Evolutionary conservation across 140 eudicot species (phyloP).

Genomic region (Oenanthe javanica): DNA sequence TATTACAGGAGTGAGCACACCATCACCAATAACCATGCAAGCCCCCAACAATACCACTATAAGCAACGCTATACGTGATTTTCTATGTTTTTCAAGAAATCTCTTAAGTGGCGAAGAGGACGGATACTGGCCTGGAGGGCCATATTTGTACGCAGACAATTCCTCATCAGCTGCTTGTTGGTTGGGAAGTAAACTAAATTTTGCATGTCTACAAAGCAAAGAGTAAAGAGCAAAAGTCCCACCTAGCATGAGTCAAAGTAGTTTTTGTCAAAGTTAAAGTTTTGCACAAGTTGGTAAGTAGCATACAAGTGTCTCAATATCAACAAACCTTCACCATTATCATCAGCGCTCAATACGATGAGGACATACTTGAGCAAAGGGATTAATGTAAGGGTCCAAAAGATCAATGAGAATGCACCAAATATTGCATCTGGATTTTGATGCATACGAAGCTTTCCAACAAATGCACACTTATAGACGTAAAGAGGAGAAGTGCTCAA

Average conservation of each 20-base stretch:
- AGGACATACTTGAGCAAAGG: slow-evolving; percentile 78
- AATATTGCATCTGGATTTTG: slow-evolving; percentile 63
- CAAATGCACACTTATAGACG: slow-evolving; percentile 62
- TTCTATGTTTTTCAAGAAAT: slow-evolving; percentile 77
- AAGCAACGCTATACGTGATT: slow-evolving; percentile 46
- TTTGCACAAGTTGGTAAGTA: not conserved
- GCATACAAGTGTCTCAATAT: not conserved
- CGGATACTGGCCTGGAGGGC: slow-evolving; percentile 36
- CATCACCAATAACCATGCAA: slow-evolving; percentile 88
- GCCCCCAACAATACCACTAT: slow-evolving; percentile 74
- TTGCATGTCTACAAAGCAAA: slow-evolving; percentile 69
- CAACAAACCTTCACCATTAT: slow-evolving; percentile 88
- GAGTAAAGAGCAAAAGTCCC: slow-evolving; percentile 52
- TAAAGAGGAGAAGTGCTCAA: slow-evolving; percentile 51
- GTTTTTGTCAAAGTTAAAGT: not conserved
- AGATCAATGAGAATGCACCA: slow-evolving; percentile 92
- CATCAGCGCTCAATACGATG: slow-evolving; percentile 69
- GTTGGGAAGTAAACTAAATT: slow-evolving; percentile 87
- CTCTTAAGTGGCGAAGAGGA: slow-evolving; percentile 51
- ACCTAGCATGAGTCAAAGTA: slow-evolving; percentile 33
- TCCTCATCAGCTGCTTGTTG: slow-evolving; percentile 99
- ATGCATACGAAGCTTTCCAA: slow-evolving; percentile 47
- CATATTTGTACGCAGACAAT: slow-evolving; percentile 69
- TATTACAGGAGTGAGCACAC: slow-evolving; percentile 52
- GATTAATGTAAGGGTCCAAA: slow-evolving; percentile 79